Conservation (phyloP, 306 rosid genomes). For the Amphicarpaea edgeworthii region DNA sequence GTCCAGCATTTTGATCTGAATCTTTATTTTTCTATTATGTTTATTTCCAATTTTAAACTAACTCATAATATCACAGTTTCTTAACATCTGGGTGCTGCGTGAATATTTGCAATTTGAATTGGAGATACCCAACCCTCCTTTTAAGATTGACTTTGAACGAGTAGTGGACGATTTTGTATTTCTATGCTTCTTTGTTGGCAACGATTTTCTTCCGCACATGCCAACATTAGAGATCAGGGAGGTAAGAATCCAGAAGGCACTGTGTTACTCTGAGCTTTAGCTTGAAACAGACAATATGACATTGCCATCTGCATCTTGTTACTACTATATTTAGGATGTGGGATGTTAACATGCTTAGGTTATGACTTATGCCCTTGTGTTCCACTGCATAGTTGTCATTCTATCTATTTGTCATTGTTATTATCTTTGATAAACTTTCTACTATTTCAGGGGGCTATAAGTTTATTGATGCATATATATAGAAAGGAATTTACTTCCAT, state of each 20-base stretch:
- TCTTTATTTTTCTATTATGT: constrained; percentile 36
- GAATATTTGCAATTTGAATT: constrained; percentile 82
- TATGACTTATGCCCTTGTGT: constrained; percentile 18
- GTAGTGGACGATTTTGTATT: constrained; percentile 86
- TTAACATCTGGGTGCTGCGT: constrained; percentile 79
- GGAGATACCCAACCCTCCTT: constrained; percentile 79
- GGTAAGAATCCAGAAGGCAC: constrained; percentile 55
- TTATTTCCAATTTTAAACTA: constrained; percentile 27
- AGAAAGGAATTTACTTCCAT: constrained; percentile 71
- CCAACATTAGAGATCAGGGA: constrained; percentile 86
- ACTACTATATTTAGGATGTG: neutral
- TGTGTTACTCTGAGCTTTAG: constrained; percentile 19
- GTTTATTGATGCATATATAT: constrained; percentile 80
- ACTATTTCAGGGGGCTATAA: constrained; percentile 79
- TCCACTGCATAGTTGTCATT: constrained; percentile 12
- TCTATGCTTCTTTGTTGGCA: constrained; percentile 84
- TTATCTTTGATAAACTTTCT: constrained; percentile 34
- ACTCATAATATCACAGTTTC: constrained; percentile 61
- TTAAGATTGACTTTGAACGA: constrained; percentile 72
- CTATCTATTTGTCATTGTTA: constrained; percentile 10
- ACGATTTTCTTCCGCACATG: constrained; percentile 88
- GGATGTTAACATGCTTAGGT: constrained; percentile 10
- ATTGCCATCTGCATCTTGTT: constrained; percentile 21
- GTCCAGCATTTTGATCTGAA: constrained; percentile 32
- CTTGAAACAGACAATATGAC: constrained; percentile 23